Evolutionary conservation across 164 flowering plant species (phyloP), one percentile per base, ranked within the genome.

Genomic region (Pachysandra terminalis): DNA sequence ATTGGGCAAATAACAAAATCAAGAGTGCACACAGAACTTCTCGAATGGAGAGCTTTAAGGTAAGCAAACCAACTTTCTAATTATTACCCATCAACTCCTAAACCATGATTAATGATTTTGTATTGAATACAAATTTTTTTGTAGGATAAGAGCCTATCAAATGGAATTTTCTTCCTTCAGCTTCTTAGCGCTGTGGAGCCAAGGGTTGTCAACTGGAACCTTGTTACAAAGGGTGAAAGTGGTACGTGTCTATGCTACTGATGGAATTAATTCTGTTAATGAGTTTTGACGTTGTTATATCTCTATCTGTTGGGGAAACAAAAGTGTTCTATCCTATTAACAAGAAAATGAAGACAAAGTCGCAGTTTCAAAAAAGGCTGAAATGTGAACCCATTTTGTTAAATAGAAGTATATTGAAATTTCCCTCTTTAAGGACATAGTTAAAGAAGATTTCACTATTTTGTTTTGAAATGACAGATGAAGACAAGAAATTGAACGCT

Each of bases 151-250:
- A 84, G 72, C 57, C 78, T 94, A 16, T 84, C 98, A n/a, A 85
- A 61, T 66, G 97, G 98, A 48, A 75, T 82, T 19, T 94, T 94
- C 80, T 91, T 94, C 81, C 93, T 94, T 19, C 97, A 94, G 73
- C 96, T 94, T 78, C 90, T 94, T 14, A 87, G 88, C 79, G 84
- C 91, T 9, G 96, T 88, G 58, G 91, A 90, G 73, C 91, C 95
- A 21, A 90, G 98, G 78, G 97, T 94, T 58, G 97, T 94, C 57
- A 90, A 94, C 66, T 94, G 97, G 97, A 84, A 81, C 68, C 85
- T 91, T 71, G 96, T 91, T 17, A 88, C 93, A 57, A 85, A 83
- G 74, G 97, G 98, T 13, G 90, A 86, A 83, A 84, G 63, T 54
- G 93, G 98, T 94, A 85, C 19, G 72, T 41, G 51, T 32, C 19